A percentile compares a stretch with the other conserved stretches of the same genome.
phyloP scores from a whole-genome alignment of 1,284 basidiomycete genomes.

The Meripilus lineatus region DNA sequence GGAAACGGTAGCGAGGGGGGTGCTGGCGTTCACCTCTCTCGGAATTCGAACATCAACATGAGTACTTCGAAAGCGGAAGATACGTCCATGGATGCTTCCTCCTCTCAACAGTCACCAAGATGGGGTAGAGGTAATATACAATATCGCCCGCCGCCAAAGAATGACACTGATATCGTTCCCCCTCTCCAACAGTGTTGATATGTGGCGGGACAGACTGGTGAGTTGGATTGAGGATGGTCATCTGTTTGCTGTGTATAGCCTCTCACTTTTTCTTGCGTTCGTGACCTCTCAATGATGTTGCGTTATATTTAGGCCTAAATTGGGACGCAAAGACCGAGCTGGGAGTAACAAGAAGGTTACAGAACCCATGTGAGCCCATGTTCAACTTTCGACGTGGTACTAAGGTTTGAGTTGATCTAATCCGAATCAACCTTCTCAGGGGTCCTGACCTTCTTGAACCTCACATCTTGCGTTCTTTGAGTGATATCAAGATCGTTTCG shows the following conservation, averaged over 20 bases:
- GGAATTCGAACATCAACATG: not conserved
- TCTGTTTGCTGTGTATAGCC: no score
- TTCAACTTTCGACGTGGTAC: slow-evolving; percentile 4
- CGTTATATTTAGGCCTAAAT: slow-evolving; percentile 57
- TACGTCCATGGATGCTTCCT: not conserved
- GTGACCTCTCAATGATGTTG: no score
- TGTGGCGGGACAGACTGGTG: slow-evolving; percentile 86
- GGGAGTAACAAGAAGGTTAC: slow-evolving; percentile 38
- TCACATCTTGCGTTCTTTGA: slow-evolving; percentile 82
- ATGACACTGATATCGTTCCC: not conserved
- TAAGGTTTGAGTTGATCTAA: slow-evolving; percentile 4
- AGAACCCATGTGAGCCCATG: slow-evolving; percentile 25
- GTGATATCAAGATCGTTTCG: slow-evolving; percentile 71
- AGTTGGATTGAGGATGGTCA: no score
- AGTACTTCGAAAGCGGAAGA: not conserved
- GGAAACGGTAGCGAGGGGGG: not conserved
- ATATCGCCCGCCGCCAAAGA: not conserved
- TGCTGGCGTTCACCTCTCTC: no score
- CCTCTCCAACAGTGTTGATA: slow-evolving; percentile 56
- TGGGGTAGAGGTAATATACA: not conserved
- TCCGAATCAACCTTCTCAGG: slow-evolving; percentile 9
- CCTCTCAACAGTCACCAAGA: not conserved
- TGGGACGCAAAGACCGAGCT: slow-evolving; percentile 62
- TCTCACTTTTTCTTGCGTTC: no score
- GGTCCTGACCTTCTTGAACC: slow-evolving; percentile 81